A percentile compares a stretch with the other conserved stretches of the same genome.
These are phyloP conservation scores for Gardenia jasminoides DNA, from an alignment of 257 asterid species.

Conservation along the genomic window DNA sequence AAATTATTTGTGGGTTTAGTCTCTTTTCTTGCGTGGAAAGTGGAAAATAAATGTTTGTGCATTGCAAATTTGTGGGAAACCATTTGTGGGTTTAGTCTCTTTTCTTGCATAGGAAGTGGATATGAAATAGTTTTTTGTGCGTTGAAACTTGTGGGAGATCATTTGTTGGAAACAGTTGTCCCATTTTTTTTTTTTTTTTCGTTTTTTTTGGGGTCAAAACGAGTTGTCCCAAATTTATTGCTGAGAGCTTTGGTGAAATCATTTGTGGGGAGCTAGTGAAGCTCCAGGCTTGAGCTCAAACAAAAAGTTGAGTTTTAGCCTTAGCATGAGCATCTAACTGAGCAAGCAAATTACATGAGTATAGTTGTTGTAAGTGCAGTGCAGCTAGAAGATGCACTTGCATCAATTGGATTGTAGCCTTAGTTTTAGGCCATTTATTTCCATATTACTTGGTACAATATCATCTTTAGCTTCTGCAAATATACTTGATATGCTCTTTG, in stretches of 20 bases:
- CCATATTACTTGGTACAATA: too few species aligned
- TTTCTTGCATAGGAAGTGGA: not conserved
- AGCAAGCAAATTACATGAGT: not conserved
- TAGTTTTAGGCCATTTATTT: not conserved
- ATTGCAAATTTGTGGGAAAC: too few species aligned
- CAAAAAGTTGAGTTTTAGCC: not conserved
- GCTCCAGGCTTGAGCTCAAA: not conserved
- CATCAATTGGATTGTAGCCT: not conserved
- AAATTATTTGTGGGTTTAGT: too few species aligned
- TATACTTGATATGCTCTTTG: too few species aligned
- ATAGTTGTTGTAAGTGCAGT: not conserved
- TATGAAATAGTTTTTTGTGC: not conserved
- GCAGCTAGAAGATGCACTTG: not conserved
- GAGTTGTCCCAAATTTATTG: too few species aligned
- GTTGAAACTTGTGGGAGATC: not conserved
- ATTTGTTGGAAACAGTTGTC: not conserved
- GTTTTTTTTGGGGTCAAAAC: too few species aligned
- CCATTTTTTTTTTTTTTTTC: too few species aligned
- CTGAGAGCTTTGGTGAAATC: not conserved
- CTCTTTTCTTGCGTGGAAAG: too few species aligned
- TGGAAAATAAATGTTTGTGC: too few species aligned
- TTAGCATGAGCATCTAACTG: not conserved
- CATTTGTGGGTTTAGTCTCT: not conserved
- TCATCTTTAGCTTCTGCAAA: too few species aligned
- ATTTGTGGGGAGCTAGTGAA: not conserved